phyloP scores from a whole-genome alignment of 805 yeast species.

The Babjeviella inositovora region DNA sequence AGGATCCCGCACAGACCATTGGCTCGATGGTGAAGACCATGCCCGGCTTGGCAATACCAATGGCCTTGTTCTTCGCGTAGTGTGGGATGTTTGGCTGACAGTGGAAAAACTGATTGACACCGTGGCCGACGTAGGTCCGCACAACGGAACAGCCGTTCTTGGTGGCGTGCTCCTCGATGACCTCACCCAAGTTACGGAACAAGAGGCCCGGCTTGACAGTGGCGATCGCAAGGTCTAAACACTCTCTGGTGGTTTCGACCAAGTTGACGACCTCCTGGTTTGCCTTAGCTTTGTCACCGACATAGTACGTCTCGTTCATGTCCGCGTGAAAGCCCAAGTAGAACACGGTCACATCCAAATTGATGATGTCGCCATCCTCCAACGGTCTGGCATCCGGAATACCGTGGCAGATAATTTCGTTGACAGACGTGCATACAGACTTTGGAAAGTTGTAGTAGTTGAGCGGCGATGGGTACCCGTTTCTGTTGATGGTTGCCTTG shows the following conservation, averaged over 20 bases:
- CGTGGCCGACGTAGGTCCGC: constrained; percentile 87
- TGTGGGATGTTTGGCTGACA: constrained; percentile 89
- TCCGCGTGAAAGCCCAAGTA: constrained; percentile 88
- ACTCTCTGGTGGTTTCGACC: constrained; percentile 85
- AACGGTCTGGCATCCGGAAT: constrained; percentile 83
- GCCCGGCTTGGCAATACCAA: constrained; percentile 91
- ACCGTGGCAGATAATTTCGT: constrained; percentile 95
- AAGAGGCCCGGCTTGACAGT: constrained; percentile 84
- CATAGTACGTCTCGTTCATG: constrained; percentile 91
- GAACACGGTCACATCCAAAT: constrained; percentile 76
- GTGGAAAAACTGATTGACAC: constrained; percentile 77
- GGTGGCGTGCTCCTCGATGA: constrained; percentile 76
- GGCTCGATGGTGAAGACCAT: constrained; percentile 97
- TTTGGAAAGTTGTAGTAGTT: constrained; percentile 92
- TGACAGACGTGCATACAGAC: constrained; percentile 82
- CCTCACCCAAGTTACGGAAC: constrained; percentile 73
- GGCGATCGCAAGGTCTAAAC: constrained; percentile 70
- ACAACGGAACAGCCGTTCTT: constrained; percentile 75
- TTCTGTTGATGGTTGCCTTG: constrained; percentile 73
- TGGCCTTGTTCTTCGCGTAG: constrained; percentile 82
- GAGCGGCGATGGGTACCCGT: constrained; percentile 88
- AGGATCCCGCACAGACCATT: constrained; percentile 79
- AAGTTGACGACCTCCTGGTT: constrained; percentile 73
- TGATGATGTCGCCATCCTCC: constrained; percentile 88
- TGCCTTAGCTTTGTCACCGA: constrained; percentile 75